Percentiles rank a stretch among this genome's conserved stretches.
Evolutionary conservation across 75 land plant genomes (phyloP).

Genomic region (Gnetum montanum): DNA sequence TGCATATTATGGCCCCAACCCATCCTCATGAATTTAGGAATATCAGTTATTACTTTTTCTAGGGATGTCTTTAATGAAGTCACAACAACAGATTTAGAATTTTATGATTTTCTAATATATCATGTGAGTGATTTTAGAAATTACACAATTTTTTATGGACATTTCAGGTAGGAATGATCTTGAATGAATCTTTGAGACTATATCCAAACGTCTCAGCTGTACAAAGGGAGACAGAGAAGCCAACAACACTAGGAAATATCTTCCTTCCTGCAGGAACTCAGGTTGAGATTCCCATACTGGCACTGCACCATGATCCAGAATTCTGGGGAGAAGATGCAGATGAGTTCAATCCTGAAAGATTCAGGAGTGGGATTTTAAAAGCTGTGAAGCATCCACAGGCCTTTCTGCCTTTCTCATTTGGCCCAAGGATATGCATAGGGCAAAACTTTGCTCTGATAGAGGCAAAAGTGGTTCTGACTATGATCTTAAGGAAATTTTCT

Average conservation of each 20-base stretch:
- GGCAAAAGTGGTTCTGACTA: constrained; percentile 30
- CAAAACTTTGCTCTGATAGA: constrained; percentile 38
- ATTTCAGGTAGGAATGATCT: constrained; percentile 23
- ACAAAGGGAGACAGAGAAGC: constrained; percentile 6
- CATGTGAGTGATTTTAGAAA: too few species aligned
- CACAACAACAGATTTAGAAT: too few species aligned
- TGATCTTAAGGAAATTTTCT: constrained; percentile 37
- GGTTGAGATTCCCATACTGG: constrained; percentile 13
- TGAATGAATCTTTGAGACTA: constrained; percentile 25
- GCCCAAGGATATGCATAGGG: constrained; percentile 57
- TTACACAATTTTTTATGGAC: constrained; percentile 7
- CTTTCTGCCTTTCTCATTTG: constrained; percentile 49
- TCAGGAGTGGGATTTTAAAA: constrained; percentile 3
- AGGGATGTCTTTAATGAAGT: too few species aligned
- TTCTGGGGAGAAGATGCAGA: constrained; percentile 30
- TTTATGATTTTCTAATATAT: too few species aligned
- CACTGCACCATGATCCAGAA: constrained; percentile 14
- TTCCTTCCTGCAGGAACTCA: constrained; percentile 5
- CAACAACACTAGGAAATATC: constrained; percentile 8
- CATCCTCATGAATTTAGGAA: too few species aligned
- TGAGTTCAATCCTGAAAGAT: constrained; percentile 24
- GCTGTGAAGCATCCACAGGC: constrained; percentile 16
- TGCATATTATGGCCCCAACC: too few species aligned
- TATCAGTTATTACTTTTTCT: too few species aligned
- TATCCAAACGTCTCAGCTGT: constrained; percentile 19